phyloP scores from a whole-genome alignment of 2,329 filamentous ascomycete genomes.

The Aspergillus bombycis region DNA sequence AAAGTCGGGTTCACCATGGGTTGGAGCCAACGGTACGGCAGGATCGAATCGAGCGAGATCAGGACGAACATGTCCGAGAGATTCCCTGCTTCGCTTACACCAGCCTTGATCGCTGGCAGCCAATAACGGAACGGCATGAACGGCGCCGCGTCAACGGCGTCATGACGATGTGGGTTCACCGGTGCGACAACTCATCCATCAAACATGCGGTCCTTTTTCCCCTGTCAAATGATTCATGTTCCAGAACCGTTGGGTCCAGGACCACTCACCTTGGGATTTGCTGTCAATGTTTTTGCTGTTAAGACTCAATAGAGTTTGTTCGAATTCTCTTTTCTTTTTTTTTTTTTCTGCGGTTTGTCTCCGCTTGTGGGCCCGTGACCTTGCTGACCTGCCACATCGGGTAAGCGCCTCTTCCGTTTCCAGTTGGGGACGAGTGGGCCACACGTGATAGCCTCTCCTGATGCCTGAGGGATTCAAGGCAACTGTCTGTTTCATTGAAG shows the following conservation, averaged over 20 bases:
- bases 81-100: constrained; percentile 21
- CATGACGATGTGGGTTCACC: not conserved
- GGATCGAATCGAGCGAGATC: constrained; percentile 34
- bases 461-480: not conserved
- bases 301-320: no score
- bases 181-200: not conserved
- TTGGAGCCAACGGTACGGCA: constrained; percentile 31
- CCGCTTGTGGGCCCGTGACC: not conserved
- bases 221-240: not conserved
- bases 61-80: constrained; percentile 34
- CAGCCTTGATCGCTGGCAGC: constrained; percentile 7
- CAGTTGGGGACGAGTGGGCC: no score
- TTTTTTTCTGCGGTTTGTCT: not conserved
- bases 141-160: not conserved
- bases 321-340: not conserved
- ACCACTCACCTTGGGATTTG: not conserved
- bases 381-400: not conserved
- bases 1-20: constrained; percentile 17
- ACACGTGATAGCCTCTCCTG: not conserved
- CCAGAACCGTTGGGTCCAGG: not conserved
- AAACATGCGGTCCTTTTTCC: not conserved
- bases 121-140: constrained; percentile 1
- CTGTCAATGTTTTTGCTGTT: no score
- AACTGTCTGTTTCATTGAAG: no score
- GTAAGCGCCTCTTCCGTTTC: not conserved